These are phyloP conservation scores for Ustilago bromivora DNA, from an alignment of 1,284 basidiomycete genomes.

Conservation along the genomic window DNA sequence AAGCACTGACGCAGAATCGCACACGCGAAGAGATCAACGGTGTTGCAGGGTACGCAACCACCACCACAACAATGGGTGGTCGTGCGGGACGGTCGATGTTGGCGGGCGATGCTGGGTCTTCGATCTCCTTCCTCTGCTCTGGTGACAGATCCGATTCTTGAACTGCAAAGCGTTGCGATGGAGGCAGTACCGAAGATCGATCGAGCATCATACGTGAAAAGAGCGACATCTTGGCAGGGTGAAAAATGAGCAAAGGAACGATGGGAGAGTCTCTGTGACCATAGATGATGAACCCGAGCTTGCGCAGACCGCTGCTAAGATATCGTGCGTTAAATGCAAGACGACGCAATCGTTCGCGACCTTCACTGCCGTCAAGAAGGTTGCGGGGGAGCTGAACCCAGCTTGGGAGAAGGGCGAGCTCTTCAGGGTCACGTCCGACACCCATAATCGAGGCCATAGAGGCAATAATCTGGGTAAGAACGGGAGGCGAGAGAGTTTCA, in stretches of 20 bases:
- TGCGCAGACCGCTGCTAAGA: conserved; percentile 85
- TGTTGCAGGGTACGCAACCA: conserved; percentile 78
- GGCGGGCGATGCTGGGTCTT: conserved; percentile 47
- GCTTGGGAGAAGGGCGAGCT: conserved; percentile 60
- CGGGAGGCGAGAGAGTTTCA: conserved; percentile 89
- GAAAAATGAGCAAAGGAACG: conserved; percentile 91
- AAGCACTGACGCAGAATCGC: conserved; percentile 91
- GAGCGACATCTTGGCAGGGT: conserved; percentile 76
- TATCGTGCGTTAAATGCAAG: conserved; percentile 96
- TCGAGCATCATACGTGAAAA: conserved; percentile 68
- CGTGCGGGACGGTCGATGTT: conserved; percentile 49
- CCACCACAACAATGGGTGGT: conserved; percentile 66
- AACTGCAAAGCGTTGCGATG: conserved; percentile 55
- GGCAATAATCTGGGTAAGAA: conserved; percentile 89
- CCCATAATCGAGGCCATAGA: conserved; percentile 98
- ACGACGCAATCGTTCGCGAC: conserved; percentile 82
- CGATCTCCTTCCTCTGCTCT: conserved; percentile 46
- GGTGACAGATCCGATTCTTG: conserved; percentile 45
- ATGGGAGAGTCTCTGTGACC: conserved; percentile 92
- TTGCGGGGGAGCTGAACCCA: conserved; percentile 63
- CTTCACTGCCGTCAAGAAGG: conserved; percentile 74
- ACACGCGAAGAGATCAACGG: conserved; percentile 89
- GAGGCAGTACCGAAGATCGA: conserved; percentile 58
- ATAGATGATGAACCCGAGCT: conserved; percentile 97
- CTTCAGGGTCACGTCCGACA: conserved; percentile 55